Evolutionary conservation across 805 yeast species (phyloP), one percentile per base, ranked within the genome.

Genomic region (Candida oleophila): DNA sequence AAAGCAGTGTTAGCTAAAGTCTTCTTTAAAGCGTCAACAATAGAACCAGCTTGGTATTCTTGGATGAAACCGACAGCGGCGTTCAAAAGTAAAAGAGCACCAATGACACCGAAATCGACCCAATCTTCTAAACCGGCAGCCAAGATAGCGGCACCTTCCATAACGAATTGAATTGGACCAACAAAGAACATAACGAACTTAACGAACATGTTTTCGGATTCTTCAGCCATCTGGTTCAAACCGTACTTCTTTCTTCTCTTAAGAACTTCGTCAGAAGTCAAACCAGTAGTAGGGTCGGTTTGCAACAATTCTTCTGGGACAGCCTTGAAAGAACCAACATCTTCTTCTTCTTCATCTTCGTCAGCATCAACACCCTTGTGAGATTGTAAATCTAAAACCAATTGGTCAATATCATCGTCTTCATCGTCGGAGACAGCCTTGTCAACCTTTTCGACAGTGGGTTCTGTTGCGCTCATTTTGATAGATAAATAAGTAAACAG

Each of bases 81-180:
- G 75, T 90, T 90, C 68, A 90, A 82, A 71, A 84, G 60, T 61
- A 90, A 78, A 61, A 90, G 76, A 74, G 86, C 97, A 73, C 88
- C 83, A 68, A 90, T 90, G 69, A 90, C 97, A 83, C 97, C 97
- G 79, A 90, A 90, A 82, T 90, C 97, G 66, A 90, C 96, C 97
- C 97, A 90, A 78, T 91, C 97, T 77, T 89, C 89, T 62, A 89
- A 80, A 84, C 96, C 96, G 56, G 96, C 96, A 66, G 96, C 96
- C 71, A 89, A 77, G 55, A 89, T 81, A 60, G 96, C 96, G 64
- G 96, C 96, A 65, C 92, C 95, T 77, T 89, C 96, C 96, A 89
- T 89, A 66, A 89, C 96, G 83, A 89, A 89, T 77, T 89, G 96
- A 69, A 89, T 89, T 58, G 96, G 96, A 76, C 96, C 96, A 56